Percentiles rank a stretch among this genome's conserved stretches.
These are phyloP conservation scores for Colletotrichum sp. DNA, from an alignment of 2,329 filamentous ascomycete genomes.

Conservation along the genomic window DNA sequence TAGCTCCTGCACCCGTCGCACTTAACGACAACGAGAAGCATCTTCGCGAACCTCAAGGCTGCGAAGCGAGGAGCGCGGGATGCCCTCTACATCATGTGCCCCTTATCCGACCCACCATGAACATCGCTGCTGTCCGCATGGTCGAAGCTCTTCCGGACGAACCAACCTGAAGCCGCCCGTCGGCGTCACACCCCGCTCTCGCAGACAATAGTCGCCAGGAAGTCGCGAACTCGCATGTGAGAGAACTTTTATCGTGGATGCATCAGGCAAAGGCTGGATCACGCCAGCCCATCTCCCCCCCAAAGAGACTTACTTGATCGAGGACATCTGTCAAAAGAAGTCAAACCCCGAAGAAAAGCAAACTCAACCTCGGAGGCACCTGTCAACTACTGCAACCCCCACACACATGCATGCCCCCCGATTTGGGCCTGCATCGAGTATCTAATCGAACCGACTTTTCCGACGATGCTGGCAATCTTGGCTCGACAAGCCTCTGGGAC, in stretches of 20 bases:
- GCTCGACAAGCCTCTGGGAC: not conserved
- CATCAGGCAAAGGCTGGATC: too few relatives aligned
- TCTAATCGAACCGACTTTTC: not conserved
- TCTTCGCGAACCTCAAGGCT: not conserved
- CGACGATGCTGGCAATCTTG: not conserved
- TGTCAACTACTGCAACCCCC: not conserved
- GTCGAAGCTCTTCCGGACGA: not conserved
- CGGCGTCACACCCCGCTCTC: not conserved
- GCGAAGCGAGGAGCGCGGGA: too few relatives aligned
- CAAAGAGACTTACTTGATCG: not conserved
- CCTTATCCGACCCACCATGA: not conserved
- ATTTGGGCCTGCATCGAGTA: not conserved
- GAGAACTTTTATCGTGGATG: not conserved
- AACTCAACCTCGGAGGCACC: not conserved
- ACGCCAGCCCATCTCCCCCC: too few relatives aligned
- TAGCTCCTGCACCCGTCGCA: not conserved
- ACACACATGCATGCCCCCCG: not conserved
- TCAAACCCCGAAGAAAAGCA: not conserved
- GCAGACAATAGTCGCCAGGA: not conserved
- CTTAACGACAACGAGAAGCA: not conserved
- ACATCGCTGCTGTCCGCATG: not conserved
- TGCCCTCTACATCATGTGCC: too few relatives aligned
- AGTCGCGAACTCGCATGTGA: not conserved
- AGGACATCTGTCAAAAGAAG: not conserved
- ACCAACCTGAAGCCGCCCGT: not conserved